Evolutionary conservation across 2,329 filamentous ascomycete genomes (phyloP), one percentile per base, ranked within the genome.

Genomic region (Exophiala calicioides): DNA sequence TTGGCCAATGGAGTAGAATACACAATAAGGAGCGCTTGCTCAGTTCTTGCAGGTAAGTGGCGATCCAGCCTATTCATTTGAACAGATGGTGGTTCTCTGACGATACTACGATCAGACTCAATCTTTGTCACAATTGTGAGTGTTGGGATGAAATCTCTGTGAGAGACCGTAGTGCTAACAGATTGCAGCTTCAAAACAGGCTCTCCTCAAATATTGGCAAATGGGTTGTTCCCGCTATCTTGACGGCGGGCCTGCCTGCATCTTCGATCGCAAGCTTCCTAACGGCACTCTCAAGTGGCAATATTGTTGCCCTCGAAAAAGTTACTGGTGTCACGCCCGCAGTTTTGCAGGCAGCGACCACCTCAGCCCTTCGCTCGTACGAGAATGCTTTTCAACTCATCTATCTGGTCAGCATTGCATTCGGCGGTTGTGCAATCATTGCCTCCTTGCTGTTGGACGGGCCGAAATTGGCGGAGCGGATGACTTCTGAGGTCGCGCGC

Each of bases 331-430:
- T 72, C 18, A 68, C 58, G 4, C 37, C 60, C 1, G 46, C 56
- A 13, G 61, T 72, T 32, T 52, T 60, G 15, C 58, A 44, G 1
- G 67, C 66, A 0, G 67, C 71, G 0, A 59, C 50, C 3, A 47
- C 50, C 1, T 65, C 68, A 20, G 49, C 68, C 10, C 64, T 68
- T 51, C 60, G 58, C 7, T 69, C 70, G n/a, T 73, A 75, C 55
- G 56, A 62, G 5, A 45, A 65, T n/a, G 66, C 69, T 3, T 74
- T 75, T 57, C 61, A 63, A 44, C 65, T 68, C 2, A 72, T 77
- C 2, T 76, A 51, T 47, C 24, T 60, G 20, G 16, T 49, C 24
- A 35, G 31, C 23, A 32, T 56, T 21, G 50, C 50, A 3, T 56
- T 56, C 18, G 53, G 42, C 15, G 46, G 47, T 4, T 4, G 39